Evolutionary conservation across 139 green algal genomes (phyloP).

Genomic region (Microglena sp.): DNA sequence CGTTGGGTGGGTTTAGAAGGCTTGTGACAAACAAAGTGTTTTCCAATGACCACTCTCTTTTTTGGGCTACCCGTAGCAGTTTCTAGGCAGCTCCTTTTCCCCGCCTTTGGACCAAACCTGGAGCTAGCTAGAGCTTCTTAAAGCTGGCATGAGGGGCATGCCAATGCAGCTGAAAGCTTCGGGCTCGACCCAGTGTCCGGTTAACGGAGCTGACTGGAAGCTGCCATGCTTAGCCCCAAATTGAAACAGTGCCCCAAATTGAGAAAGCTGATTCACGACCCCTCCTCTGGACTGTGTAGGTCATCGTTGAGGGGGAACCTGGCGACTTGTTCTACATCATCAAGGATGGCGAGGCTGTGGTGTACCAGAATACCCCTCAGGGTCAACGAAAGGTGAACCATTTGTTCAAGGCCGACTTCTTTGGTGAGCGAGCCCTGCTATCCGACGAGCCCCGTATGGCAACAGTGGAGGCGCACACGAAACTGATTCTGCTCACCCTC

Average conservation of each 20-base stretch:
- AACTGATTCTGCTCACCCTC: constrained; percentile 67
- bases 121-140: not conserved
- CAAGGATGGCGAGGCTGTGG: constrained; percentile 82
- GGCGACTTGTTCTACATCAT: constrained; percentile 93
- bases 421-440: constrained; percentile 82
- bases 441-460: constrained; percentile 55
- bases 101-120: too few species aligned
- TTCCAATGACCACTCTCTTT: too few species aligned
- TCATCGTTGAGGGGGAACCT: constrained; percentile 62
- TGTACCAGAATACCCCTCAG: constrained; percentile 54
- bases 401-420: constrained; percentile 87
- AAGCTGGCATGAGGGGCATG: not conserved
- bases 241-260: not conserved
- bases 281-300: constrained; percentile 4
- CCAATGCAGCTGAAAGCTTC: not conserved
- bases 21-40: too few species aligned
- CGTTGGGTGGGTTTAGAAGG: too few species aligned
- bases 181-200: too few species aligned
- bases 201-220: too few species aligned
- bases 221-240: not conserved
- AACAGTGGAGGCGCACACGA: constrained; percentile 67
- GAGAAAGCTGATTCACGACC: not conserved
- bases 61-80: too few species aligned
- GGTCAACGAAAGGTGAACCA: constrained; percentile 75
- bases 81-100: too few species aligned